phyloP scores from a whole-genome alignment of 1,139 yeast genomes.

The Blastobotrys apis region DNA sequence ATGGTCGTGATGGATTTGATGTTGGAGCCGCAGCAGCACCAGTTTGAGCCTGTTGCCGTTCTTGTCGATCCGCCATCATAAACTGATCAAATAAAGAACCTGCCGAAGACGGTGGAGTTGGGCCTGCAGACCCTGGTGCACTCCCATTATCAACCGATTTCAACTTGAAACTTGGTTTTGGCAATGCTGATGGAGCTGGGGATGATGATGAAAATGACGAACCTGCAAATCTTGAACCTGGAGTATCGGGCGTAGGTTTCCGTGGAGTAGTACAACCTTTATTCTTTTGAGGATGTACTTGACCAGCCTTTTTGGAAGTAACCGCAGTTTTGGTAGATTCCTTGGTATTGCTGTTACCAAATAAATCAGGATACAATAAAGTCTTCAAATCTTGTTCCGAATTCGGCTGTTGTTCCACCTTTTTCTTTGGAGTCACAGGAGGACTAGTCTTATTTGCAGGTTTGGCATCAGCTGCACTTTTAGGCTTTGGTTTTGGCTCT shows the following conservation, averaged over 20 bases:
- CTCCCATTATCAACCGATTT: conserved; percentile 16
- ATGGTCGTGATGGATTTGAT: not conserved
- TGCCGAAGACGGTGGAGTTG: conserved; percentile 8
- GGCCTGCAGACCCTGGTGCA: conserved; percentile 1
- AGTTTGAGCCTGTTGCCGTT: no score
- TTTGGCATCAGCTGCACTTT: not conserved
- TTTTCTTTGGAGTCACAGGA: conserved; percentile 14
- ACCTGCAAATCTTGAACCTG: conserved; percentile 36
- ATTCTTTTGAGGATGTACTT: conserved; percentile 9
- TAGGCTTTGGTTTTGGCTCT: conserved; percentile 4
- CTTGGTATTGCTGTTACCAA: conserved; percentile 13
- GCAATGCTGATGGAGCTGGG: conserved; percentile 43
- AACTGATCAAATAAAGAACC: conserved; percentile 26
- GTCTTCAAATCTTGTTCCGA: conserved; percentile 18
- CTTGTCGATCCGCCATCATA: conserved; percentile 27
- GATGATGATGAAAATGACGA: conserved; percentile 42
- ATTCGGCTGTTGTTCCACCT: not conserved
- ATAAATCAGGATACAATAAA: conserved; percentile 28
- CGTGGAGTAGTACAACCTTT: conserved; percentile 9
- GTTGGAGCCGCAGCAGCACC: not conserved
- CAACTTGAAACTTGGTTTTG: conserved; percentile 37
- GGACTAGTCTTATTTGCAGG: conserved; percentile 4
- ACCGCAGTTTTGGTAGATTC: conserved; percentile 3
- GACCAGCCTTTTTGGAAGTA: conserved; percentile 8
- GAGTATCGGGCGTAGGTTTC: conserved; percentile 10